A percentile compares a stretch with the other conserved stretches of the same genome.
Conservation (phyloP, 139 green algal species). For the Micractinium sp. region DNA sequence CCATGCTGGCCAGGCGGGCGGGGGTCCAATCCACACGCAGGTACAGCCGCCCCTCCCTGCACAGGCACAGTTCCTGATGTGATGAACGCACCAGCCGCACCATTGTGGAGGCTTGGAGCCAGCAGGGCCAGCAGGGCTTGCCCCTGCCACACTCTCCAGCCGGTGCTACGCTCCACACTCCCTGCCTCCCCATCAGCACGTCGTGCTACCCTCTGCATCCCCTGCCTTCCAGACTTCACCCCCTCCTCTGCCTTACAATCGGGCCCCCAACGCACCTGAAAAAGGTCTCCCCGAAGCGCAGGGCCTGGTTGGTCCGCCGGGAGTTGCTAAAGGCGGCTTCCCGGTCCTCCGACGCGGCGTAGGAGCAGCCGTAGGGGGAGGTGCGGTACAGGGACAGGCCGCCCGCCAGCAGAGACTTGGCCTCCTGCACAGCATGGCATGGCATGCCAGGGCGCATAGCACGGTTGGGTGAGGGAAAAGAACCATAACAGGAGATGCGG, state of each 20-base stretch:
- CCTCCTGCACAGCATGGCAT: neutral
- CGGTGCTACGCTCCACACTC: too few species aligned
- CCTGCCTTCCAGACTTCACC: neutral
- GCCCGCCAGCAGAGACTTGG: neutral
- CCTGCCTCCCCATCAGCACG: too few species aligned
- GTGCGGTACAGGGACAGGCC: neutral
- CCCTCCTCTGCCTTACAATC: neutral
- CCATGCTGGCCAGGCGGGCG: neutral
- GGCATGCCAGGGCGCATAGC: too few species aligned
- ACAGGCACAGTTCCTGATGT: neutral
- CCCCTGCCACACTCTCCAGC: too few species aligned
- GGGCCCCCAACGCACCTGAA: slow-evolving; percentile 7
- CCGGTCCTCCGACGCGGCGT: neutral
- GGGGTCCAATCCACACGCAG: slow-evolving; percentile 16
- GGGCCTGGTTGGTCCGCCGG: neutral
- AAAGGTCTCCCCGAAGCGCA: slow-evolving; percentile 24
- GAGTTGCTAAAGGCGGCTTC: neutral
- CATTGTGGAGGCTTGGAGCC: too few species aligned
- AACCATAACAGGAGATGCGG: too few species aligned
- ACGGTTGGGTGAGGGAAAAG: too few species aligned
- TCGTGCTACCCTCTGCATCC: too few species aligned
- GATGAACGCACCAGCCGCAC: too few species aligned
- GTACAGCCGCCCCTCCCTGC: slow-evolving; percentile 20
- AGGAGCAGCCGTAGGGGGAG: neutral
- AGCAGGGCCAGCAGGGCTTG: too few species aligned